Evolutionary conservation across 2,329 filamentous ascomycete species (phyloP).

Genomic region (Epichloe glyceriae): DNA sequence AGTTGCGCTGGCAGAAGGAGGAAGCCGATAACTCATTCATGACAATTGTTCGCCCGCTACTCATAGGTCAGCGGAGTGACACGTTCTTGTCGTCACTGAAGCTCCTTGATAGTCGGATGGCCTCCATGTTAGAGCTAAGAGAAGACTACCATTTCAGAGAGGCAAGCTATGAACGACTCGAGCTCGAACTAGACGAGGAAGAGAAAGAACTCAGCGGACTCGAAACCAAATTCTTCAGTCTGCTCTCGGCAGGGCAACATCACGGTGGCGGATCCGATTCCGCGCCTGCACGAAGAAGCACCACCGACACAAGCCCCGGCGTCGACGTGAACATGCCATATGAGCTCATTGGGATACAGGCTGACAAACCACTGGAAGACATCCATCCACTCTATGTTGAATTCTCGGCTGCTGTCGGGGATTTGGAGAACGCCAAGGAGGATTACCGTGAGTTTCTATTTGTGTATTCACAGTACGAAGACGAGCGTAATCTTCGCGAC

Average conservation of each 20-base stretch:
- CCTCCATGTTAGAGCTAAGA: constrained; percentile 24
- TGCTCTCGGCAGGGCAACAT: constrained; percentile 19
- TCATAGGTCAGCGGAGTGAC: constrained; percentile 16
- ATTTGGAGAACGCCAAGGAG: constrained; percentile 34
- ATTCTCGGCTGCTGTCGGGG: constrained; percentile 29
- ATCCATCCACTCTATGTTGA: constrained; percentile 34
- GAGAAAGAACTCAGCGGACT: constrained; percentile 22
- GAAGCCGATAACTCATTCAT: constrained; percentile 28
- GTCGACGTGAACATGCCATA: constrained; percentile 15
- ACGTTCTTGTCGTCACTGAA: constrained; percentile 10
- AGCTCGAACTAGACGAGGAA: constrained; percentile 22
- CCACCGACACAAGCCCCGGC: constrained; percentile 1
- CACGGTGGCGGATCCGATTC: constrained; percentile 2
- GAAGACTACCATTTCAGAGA: constrained; percentile 25
- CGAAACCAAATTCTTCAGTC: constrained; percentile 26
- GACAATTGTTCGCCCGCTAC: constrained; percentile 23
- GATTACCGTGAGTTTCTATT: constrained; percentile 30
- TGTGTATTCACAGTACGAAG: constrained; percentile 24
- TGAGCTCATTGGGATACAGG: constrained; percentile 23
- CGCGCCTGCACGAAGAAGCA: not conserved
- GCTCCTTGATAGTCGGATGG: constrained; percentile 17
- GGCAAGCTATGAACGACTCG: constrained; percentile 23
- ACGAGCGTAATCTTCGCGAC: constrained; percentile 23
- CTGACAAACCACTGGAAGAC: constrained; percentile 23
- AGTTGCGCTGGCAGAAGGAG: constrained; percentile 20